A percentile compares a stretch with the other conserved stretches of the same genome.
phyloP scores from a whole-genome alignment of 805 yeast genomes.

The Debaryomyces maramus region DNA sequence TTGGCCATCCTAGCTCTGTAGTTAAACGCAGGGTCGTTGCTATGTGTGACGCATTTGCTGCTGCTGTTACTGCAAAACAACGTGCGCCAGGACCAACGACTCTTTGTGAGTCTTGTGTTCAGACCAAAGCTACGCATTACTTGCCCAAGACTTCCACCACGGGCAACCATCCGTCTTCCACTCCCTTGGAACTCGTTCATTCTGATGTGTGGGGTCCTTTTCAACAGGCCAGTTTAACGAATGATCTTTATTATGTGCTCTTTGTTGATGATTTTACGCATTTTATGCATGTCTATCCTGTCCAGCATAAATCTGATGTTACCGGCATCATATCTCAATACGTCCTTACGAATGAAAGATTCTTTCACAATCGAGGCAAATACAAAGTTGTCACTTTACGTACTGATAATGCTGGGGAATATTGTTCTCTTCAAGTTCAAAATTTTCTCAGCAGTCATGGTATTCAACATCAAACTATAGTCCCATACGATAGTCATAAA shows the following conservation, averaged over 20 bases:
- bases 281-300: background rate
- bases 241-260: background rate
- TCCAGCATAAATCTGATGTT: background rate
- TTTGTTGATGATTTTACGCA: background rate
- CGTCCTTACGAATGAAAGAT: background rate
- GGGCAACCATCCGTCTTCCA: background rate
- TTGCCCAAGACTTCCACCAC: background rate
- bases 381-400: conserved; percentile 12
- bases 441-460: background rate
- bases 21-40: background rate
- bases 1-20: background rate
- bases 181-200: background rate
- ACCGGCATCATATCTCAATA: background rate
- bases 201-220: background rate
- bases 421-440: background rate
- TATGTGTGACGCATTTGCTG: too few relatives aligned
- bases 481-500: conserved; percentile 1
- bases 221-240: background rate
- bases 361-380: background rate
- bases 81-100: background rate
- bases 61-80: background rate
- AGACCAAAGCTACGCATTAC: background rate
- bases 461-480: conserved; percentile 1
- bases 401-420: conserved; percentile 6
- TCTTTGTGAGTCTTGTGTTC: background rate